These are phyloP conservation scores for Quercus tomentella DNA, from an alignment of 331 rosid genomes.

Conservation along the genomic window DNA sequence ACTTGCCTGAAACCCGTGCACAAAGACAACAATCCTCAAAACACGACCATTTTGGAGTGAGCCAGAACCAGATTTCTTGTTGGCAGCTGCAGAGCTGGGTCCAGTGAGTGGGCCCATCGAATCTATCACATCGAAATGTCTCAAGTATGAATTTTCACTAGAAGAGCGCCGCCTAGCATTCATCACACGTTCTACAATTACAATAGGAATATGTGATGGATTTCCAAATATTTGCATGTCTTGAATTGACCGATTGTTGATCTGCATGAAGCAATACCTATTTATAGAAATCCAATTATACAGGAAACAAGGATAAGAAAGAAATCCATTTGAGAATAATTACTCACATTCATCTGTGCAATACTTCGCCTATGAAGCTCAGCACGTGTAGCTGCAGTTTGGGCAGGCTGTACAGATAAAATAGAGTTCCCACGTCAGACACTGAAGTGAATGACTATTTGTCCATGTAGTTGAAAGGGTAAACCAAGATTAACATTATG, in stretches of 20 bases:
- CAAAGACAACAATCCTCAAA: conserved; percentile 85
- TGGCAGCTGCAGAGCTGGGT: conserved; percentile 25
- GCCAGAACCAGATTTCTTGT: conserved; percentile 31
- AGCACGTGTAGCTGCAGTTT: conserved; percentile 62
- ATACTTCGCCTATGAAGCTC: conserved; percentile 90
- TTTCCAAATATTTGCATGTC: conserved; percentile 88
- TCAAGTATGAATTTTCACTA: conserved; percentile 68
- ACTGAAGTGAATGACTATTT: not conserved
- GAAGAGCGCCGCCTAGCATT: conserved; percentile 67
- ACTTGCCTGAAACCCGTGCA: conserved; percentile 99
- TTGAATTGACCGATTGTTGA: conserved; percentile 79
- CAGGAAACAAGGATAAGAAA: conserved; percentile 8
- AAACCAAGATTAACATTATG: conserved; percentile 4
- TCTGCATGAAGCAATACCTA: conserved; percentile 43
- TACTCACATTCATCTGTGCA: conserved; percentile 81
- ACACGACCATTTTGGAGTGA: conserved; percentile 43
- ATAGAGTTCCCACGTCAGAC: not conserved
- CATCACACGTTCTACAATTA: conserved; percentile 80
- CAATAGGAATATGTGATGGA: conserved; percentile 72
- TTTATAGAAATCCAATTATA: not conserved
- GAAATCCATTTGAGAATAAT: conserved; percentile 9
- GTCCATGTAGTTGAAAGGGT: not conserved
- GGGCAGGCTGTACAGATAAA: conserved; percentile 65
- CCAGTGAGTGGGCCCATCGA: conserved; percentile 32
- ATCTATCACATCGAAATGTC: conserved; percentile 40